phyloP scores from a whole-genome alignment of 805 yeast species.

The Crinitomyces ghanaensis region DNA sequence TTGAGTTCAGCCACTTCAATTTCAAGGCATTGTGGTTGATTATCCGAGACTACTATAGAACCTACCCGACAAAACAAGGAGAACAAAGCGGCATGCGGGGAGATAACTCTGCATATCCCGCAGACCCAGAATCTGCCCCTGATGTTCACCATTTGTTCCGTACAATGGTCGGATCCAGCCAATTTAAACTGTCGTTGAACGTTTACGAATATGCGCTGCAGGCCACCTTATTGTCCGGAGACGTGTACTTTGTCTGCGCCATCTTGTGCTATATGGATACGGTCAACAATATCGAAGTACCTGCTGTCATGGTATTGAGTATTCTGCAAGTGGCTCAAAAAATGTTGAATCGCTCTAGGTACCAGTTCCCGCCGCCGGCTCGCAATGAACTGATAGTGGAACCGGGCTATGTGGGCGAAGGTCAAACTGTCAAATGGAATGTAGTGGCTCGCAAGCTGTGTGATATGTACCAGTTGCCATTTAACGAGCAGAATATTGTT shows the following conservation, averaged over 20 bases:
- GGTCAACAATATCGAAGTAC: slow-evolving; percentile 8
- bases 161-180: slow-evolving; percentile 8
- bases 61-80: not conserved
- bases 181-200: slow-evolving; percentile 10
- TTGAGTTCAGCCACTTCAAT: slow-evolving; percentile 6
- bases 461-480: no score
- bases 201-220: slow-evolving; percentile 14
- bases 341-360: slow-evolving; percentile 1
- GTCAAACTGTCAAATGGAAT: not conserved
- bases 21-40: slow-evolving; percentile 12
- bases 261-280: slow-evolving; percentile 13
- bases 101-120: not conserved
- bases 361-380: slow-evolving; percentile 6
- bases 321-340: slow-evolving; percentile 11
- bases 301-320: slow-evolving; percentile 8
- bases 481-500: no score
- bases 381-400: slow-evolving; percentile 5
- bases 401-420: slow-evolving; percentile 2
- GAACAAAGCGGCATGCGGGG: no score
- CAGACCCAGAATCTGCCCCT: no score
- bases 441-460: not conserved
- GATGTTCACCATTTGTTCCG: slow-evolving; percentile 9
- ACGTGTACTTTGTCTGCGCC: slow-evolving; percentile 10
- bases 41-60: slow-evolving; percentile 9
- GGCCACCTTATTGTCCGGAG: slow-evolving; percentile 10